These are phyloP conservation scores for Trichosporon sp. DNA, from an alignment of 1,284 basidiomycete species.

Conservation along the genomic window DNA sequence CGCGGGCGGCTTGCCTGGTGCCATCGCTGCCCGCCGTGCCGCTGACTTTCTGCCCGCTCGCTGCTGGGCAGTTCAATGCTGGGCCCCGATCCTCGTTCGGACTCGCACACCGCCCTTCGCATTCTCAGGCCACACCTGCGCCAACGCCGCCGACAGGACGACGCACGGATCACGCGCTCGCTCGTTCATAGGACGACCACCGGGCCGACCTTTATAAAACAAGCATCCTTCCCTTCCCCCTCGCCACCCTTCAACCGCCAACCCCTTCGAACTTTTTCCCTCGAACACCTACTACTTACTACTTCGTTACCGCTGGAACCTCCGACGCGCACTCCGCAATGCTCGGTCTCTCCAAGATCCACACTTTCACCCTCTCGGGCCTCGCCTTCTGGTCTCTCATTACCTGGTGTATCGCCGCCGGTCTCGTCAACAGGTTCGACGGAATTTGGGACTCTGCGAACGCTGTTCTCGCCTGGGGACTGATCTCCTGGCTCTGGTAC, in stretches of 20 bases:
- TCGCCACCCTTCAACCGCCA: neutral
- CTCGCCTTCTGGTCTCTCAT: neutral
- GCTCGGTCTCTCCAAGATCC: neutral
- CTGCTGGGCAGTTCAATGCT: too few species aligned
- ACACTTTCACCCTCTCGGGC: neutral
- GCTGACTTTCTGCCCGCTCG: neutral
- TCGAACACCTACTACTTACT: neutral
- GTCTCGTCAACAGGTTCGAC: neutral
- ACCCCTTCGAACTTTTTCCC: neutral
- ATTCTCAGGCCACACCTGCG: neutral
- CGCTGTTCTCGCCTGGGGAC: neutral
- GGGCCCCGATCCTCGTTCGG: too few species aligned
- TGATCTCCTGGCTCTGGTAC: constrained; percentile 1
- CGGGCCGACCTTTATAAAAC: neutral
- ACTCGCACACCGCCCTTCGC: neutral
- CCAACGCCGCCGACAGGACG: neutral
- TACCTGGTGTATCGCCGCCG: neutral
- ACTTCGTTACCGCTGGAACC: neutral
- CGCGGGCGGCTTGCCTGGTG: neutral
- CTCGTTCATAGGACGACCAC: neutral
- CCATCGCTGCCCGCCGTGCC: neutral
- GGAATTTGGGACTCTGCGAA: neutral
- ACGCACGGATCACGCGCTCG: neutral
- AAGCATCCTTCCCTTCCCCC: neutral
- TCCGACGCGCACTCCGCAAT: neutral